Conservation (phyloP, 2,329 filamentous ascomycete species). For the Clonostachys byssicola region DNA sequence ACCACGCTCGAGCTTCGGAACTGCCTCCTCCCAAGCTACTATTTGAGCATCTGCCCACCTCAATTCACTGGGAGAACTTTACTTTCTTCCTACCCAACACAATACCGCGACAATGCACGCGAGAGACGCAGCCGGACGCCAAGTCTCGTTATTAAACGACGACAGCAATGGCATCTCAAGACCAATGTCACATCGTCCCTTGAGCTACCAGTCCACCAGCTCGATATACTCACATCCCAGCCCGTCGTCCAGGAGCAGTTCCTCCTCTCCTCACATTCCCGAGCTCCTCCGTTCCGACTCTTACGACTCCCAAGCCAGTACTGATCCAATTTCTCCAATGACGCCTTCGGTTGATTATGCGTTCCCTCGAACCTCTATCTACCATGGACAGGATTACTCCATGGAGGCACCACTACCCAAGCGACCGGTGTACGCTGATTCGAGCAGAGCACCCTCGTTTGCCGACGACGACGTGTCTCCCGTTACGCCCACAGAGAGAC, state of each 20-base stretch:
- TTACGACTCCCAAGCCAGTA: conserved; percentile 52
- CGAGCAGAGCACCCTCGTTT: conserved; percentile 43
- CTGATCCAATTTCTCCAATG: conserved; percentile 49
- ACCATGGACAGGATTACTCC: conserved; percentile 27
- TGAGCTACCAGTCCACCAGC: conserved; percentile 26
- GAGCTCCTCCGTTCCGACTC: conserved; percentile 57
- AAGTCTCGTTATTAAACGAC: conserved; percentile 58
- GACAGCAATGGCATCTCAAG: conserved; percentile 21
- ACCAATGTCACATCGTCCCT: conserved; percentile 14
- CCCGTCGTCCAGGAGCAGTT: conserved; percentile 28
- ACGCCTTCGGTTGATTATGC: conserved; percentile 45
- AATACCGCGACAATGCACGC: conserved; percentile 40
- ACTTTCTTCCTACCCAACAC: not conserved
- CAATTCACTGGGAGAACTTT: not conserved
- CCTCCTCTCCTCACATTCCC: conserved; percentile 47
- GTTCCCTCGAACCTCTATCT: conserved; percentile 32
- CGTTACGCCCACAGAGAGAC: conserved; percentile 30
- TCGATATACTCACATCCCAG: conserved; percentile 24
- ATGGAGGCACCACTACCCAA: conserved; percentile 26
- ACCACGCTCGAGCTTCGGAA: too few species aligned
- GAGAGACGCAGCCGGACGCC: conserved; percentile 50
- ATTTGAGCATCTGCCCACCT: too few species aligned
- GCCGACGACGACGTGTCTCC: conserved; percentile 35
- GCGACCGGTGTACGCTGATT: conserved; percentile 34
- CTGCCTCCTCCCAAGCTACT: too few species aligned